phyloP scores from a whole-genome alignment of 768 basidiomycete genomes.

The Solioccasus polychromus region DNA sequence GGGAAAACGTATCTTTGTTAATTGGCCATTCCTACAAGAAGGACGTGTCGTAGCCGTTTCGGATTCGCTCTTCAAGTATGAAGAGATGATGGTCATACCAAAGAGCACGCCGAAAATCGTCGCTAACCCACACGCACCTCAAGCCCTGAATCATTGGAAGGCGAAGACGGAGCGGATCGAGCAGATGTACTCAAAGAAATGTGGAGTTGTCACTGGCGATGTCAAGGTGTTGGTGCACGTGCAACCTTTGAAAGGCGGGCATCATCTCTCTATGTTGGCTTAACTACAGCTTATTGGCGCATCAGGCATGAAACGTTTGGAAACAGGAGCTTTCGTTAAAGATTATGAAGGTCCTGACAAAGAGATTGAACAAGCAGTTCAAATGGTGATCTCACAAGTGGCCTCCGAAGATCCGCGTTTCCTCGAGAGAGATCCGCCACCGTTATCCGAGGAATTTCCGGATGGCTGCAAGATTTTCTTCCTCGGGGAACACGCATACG shows the following conservation, averaged over 20 bases:
- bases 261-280: neutral
- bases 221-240: slow-evolving; percentile 84
- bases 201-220: slow-evolving; percentile 79
- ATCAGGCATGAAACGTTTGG: slow-evolving; percentile 83
- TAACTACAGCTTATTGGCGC: neutral
- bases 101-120: slow-evolving; percentile 54
- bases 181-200: slow-evolving; percentile 81
- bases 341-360: slow-evolving; percentile 86
- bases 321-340: slow-evolving; percentile 89
- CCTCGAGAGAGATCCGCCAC: slow-evolving; percentile 77
- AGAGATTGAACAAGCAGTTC: slow-evolving; percentile 82
- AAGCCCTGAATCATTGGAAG: slow-evolving; percentile 75
- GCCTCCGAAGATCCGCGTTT: slow-evolving; percentile 87
- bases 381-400: slow-evolving; percentile 80
- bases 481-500: slow-evolving; percentile 92
- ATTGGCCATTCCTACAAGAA: slow-evolving; percentile 96
- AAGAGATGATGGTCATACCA: slow-evolving; percentile 57
- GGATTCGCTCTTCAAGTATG: slow-evolving; percentile 84
- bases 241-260: slow-evolving; percentile 82
- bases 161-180: slow-evolving; percentile 80
- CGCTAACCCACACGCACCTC: slow-evolving; percentile 68
- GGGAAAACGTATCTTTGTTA: slow-evolving; percentile 72
- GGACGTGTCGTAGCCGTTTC: slow-evolving; percentile 84
- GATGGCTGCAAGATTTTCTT: slow-evolving; percentile 91
- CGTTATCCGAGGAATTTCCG: slow-evolving; percentile 86